These are phyloP conservation scores for Russula abietina DNA, from an alignment of 768 basidiomycete species.

Conservation along the genomic window DNA sequence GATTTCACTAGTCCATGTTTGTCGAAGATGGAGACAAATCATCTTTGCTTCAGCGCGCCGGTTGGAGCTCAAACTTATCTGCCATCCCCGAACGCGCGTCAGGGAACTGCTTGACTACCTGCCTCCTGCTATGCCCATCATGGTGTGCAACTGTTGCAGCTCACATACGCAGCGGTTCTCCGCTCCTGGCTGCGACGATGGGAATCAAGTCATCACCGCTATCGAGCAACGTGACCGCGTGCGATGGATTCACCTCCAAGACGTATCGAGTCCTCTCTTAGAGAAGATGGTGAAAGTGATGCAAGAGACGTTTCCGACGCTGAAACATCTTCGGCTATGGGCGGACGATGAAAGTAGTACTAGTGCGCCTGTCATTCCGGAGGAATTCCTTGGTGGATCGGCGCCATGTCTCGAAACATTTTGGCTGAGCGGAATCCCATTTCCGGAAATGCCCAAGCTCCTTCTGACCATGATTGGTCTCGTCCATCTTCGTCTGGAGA, in stretches of 20 bases:
- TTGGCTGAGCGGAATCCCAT: too few relatives aligned
- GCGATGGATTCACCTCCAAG: not conserved
- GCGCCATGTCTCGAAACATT: too few relatives aligned
- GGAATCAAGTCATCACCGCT: not conserved
- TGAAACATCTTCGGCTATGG: too few relatives aligned
- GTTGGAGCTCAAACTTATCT: conserved; percentile 4
- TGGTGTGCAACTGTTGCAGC: too few relatives aligned
- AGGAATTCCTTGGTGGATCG: too few relatives aligned
- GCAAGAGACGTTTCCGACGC: too few relatives aligned
- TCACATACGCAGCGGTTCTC: not conserved
- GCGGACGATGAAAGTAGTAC: too few relatives aligned
- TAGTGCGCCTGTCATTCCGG: too few relatives aligned
- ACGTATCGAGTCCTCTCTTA: not conserved
- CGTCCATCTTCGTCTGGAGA: conserved; percentile 1
- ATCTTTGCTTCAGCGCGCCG: conserved; percentile 9
- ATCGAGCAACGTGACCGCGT: conserved; percentile 5
- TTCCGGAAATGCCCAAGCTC: conserved; percentile 1
- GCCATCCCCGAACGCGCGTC: not conserved
- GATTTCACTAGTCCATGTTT: conserved; percentile 1
- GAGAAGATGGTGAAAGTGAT: too few relatives aligned
- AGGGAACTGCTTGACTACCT: too few relatives aligned
- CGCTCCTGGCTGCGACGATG: not conserved
- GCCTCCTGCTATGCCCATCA: too few relatives aligned
- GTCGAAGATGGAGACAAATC: conserved; percentile 4
- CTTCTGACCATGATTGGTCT: not conserved